Base-by-base conservation (phyloP, 441 rosid species). In the Corymbia calophylla region DNA sequence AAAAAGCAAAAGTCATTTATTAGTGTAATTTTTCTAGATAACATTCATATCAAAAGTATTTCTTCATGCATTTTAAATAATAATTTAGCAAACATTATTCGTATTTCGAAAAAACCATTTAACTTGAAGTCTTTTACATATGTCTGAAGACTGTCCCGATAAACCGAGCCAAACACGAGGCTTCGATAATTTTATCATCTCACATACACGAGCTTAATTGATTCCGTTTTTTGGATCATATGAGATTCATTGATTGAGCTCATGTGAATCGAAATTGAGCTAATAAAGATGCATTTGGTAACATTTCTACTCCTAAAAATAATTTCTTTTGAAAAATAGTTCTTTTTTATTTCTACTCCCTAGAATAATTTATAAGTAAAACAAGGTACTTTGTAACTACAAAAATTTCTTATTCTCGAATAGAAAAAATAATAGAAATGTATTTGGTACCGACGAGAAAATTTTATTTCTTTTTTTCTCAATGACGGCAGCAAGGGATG, bases 131-230 rank as follows among this genome's bases (percentile, higher is more conserved):
- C 80, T 18, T 16, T 32, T 32, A 32, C 80, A 32, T 32, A 0
- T 32, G 44, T 6, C 7, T 25, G 39, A 18, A 68, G 8, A 8
- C 25, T 18, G 18, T 32, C 25, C 25, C 6, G 7, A 0, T 9
- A 70, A 35, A 5, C 27, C 48, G 27, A 18, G 9, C 15, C 23
- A 32, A 68, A 18, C 23, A 9, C 39, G 39, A 39, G 5, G 13
- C 23, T 18, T 68, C 27, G 1, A 21, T 9, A 0, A 14, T 21
- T 0, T 2, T 0, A 19, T 70, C 27, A 32, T 70, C 47, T 8
- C 48, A 7, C 6, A 1, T 10, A 2, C 5, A 2, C 1, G 48
- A 9, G 14, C 27, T 10, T 19, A 8, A 35, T 70, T 5, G 48
- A 70, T 35, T 35, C 48, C 27, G 27, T 2, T 7, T 2, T 4